Percentiles rank a stretch among this genome's conserved stretches.
Evolutionary conservation across 345 rosid genomes (phyloP).

Genomic region (Erysimum cheiranthoides): DNA sequence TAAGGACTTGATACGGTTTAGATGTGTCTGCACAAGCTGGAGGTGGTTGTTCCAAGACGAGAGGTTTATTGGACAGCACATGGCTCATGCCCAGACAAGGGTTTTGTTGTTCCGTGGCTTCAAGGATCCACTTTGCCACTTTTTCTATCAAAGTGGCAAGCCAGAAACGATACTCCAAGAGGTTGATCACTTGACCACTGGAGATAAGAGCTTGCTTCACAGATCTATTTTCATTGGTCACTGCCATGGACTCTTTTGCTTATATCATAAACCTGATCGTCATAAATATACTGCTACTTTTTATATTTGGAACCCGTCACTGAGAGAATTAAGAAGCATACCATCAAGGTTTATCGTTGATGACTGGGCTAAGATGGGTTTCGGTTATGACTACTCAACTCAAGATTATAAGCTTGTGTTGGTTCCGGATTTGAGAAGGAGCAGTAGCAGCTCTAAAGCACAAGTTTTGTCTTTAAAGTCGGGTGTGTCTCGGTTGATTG

Average conservation of each 20-base stretch:
- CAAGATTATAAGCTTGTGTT: neutral
- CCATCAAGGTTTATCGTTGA: neutral
- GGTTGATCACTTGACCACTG: too few relatives aligned
- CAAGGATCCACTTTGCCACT: neutral
- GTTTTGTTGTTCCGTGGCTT: neutral
- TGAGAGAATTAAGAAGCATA: neutral
- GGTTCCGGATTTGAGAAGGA: neutral
- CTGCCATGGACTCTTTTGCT: neutral
- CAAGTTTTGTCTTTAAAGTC: conserved; percentile 1
- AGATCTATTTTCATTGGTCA: neutral
- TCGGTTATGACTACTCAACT: neutral
- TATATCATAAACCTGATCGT: too few relatives aligned
- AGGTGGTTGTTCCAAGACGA: neutral
- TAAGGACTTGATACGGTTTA: neutral
- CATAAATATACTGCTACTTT: neutral
- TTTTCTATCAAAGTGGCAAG: too few relatives aligned
- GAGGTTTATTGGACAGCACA: neutral
- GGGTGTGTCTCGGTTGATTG: neutral
- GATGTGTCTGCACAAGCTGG: neutral
- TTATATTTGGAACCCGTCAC: neutral
- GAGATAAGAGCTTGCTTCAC: too few relatives aligned
- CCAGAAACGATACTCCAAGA: too few relatives aligned
- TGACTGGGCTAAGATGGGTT: neutral
- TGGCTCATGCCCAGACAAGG: neutral
- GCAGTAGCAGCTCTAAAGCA: neutral